Evolutionary conservation across 2,329 filamentous ascomycete species (phyloP), one percentile per base, ranked within the genome.

Genomic region (Trichoderma arundinaceum): DNA sequence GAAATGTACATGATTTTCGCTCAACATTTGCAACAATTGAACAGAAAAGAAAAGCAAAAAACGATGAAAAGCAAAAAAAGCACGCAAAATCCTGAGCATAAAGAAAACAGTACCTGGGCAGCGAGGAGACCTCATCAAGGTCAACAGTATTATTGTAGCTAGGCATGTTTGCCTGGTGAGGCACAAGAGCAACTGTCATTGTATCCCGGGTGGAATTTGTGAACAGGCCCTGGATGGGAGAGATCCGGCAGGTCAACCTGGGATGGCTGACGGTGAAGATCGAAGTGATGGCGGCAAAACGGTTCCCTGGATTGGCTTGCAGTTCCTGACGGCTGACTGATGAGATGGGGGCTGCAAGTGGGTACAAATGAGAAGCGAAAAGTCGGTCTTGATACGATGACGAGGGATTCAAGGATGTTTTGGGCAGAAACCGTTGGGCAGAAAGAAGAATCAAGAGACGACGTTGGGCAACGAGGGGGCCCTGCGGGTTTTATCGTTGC

Each of bases 81-180:
- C 58, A 62, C 38, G 58, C 58, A 43, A 52, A 35, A 75, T 65
- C 66, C 49, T 51, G 59, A 67, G 62, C 62, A 57, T 65, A 81
- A 77, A 76, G 80, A 82, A 82, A 82, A 81, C 82, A 85, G 80
- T 88, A 88, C 85, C 85, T 88, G 80, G 83, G 81, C 75, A 86
- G 82, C 74, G 83, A 84, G 75, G 85, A 81, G 78, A 85, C 83
- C 78, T 87, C 84, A 76, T 86, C 83, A 78, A 86, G 81, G 75
- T 86, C 83, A 77, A 82, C 74, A 38, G 35, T 8, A 15, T 49
- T 44, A 67, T 79, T 84, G 80, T 80, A 85, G 77, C 80, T 80
- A 75, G 84, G 79, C 84, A 86, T 86, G 73, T 79, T 74, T 71
- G 75, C 80, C 79, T 76, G 77, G 74, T 78, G 80, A 72, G 81